Evolutionary conservation across 805 yeast species (phyloP), one percentile per base, ranked within the genome.

Genomic region (Cyberlindnera japonica): DNA sequence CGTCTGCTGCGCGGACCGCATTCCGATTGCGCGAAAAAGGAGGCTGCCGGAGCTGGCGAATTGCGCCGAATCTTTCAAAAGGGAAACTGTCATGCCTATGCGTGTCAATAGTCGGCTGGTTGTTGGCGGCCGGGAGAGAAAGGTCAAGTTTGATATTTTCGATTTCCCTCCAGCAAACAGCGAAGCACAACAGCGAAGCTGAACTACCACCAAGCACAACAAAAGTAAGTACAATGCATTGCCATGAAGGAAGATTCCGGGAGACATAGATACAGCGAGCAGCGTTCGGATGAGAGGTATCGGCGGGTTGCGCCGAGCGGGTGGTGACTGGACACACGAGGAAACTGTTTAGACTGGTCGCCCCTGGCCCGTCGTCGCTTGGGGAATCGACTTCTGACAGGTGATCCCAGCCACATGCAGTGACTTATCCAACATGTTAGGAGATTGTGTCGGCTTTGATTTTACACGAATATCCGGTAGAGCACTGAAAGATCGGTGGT

Each of bases 81-180:
- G 15, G 38, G 13, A 14, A 20, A 15, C 43, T 40, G 43, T 33
- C 43, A 40, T 21, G 28, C 13, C 5, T 6, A 3, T 23, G n/a
- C 38, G 38, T 27, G 42, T 14, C 38, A 33, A 17, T 13, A 39
- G 35, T 17, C 22, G 18, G 15, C 37, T 24, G 37, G 19, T 38
- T 30, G 40, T 37, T 37, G 41, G n/a, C n/a, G n/a, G n/a, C 26
- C 37, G 36, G 33, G 30, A 19, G 33, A 15, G 33, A 37, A 37
- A 22, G 37, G 37, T 31, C 41, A 36, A 34, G 17, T 31, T 40
- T 31, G 39, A 40, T 40, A 40, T 40, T 43, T 43, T 35, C 27
- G 41, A 38, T 35, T 43, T 43, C 46, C 42, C 46, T 29, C 43
- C 46, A 43, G 46, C 42, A 38, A 43, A 35, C 46, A 35, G 38